phyloP scores from a whole-genome alignment of 2,329 filamentous ascomycete genomes.

The Aspergillus persii region DNA sequence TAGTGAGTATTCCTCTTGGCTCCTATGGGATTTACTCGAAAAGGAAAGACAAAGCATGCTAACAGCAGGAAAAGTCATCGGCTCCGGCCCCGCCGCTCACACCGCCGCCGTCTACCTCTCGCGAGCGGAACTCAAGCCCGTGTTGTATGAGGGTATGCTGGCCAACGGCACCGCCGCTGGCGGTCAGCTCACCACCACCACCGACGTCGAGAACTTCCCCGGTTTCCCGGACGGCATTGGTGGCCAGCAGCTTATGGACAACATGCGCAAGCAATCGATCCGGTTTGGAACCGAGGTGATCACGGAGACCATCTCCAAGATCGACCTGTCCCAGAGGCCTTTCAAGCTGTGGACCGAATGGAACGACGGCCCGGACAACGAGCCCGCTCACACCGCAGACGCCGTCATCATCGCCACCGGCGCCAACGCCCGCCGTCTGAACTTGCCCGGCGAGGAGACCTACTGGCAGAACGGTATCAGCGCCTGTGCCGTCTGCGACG shows the following conservation, averaged over 20 bases:
- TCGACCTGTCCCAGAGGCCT: slow-evolving; percentile 79
- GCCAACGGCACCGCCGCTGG: slow-evolving; percentile 95
- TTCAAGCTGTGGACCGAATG: slow-evolving; percentile 96
- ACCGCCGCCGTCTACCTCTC: slow-evolving; percentile 96
- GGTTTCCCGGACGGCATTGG: slow-evolving; percentile 89
- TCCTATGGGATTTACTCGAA: too few species aligned
- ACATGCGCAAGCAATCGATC: slow-evolving; percentile 88
- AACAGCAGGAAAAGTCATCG: slow-evolving; percentile 55
- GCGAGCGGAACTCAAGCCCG: slow-evolving; percentile 88
- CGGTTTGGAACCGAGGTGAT: slow-evolving; percentile 91
- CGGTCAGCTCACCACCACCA: slow-evolving; percentile 96
- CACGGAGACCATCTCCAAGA: slow-evolving; percentile 83
- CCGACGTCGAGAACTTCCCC: slow-evolving; percentile 97
- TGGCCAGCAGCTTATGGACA: slow-evolving; percentile 87
- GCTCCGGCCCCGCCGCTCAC: slow-evolving; percentile 95
- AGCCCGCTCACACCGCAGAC: slow-evolving; percentile 78
- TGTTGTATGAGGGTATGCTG: slow-evolving; percentile 97
- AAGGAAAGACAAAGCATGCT: too few species aligned
- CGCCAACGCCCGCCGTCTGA: slow-evolving; percentile 80
- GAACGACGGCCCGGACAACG: slow-evolving; percentile 67
- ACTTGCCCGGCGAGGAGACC: slow-evolving; percentile 82
- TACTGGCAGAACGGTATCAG: slow-evolving; percentile 98
- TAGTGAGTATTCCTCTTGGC: slow-evolving; percentile 56
- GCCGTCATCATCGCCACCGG: slow-evolving; percentile 92
- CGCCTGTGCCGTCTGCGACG: slow-evolving; percentile 96